Base-by-base conservation (phyloP, 306 rosid species). In the Oemleria cerasiformis region DNA sequence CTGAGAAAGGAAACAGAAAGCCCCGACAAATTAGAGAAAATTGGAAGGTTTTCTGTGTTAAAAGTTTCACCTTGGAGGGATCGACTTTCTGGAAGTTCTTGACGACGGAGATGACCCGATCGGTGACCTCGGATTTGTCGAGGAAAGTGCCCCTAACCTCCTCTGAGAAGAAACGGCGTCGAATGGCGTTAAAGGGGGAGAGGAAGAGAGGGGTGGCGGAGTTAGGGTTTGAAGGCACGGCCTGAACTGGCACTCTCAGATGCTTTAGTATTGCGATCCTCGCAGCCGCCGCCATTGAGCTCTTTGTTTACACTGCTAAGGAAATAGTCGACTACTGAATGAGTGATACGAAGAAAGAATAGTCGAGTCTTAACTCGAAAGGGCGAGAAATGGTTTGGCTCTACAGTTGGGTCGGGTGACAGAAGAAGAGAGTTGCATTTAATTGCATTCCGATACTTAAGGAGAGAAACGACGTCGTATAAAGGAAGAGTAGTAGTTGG, bases 31-130 rank as follows among this genome's bases (percentile, higher is more conserved):
- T 75, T 67, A 67, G 79, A 67, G 79, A 54, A 54, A 15, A 23
- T 16, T 3, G 0, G 50, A 0, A 3, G 21, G 9, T 17, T 15
- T 19, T n/a, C 1, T 53, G 58, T 19, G 19, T 3, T 19, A 19
- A 17, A 49, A 4, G 53, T 7, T 13, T 42, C 54, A 93, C 98
- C 98, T 91, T 91, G 53, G 92, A 80, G 21, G 99, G 96, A 55
- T 94, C 95, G 25, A 91, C 90, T 79, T 94, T 94, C 86, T 91
- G 96, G 84, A 91, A 94, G 69, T 88, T 94, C 84, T 94, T 94
- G 77, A 94, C 97, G 41, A 93, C 94, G 49, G 87, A 77, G 74
- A 94, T 70, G 60, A 94, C 92, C 55, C 99, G 97, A 80, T 94
- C 99, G 41, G 96, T 60, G 80, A 94, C 99, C 84, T 94, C 99